These are phyloP conservation scores for Rhodotorula sp. DNA, from an alignment of 1,284 basidiomycete species.

Conservation along the genomic window DNA sequence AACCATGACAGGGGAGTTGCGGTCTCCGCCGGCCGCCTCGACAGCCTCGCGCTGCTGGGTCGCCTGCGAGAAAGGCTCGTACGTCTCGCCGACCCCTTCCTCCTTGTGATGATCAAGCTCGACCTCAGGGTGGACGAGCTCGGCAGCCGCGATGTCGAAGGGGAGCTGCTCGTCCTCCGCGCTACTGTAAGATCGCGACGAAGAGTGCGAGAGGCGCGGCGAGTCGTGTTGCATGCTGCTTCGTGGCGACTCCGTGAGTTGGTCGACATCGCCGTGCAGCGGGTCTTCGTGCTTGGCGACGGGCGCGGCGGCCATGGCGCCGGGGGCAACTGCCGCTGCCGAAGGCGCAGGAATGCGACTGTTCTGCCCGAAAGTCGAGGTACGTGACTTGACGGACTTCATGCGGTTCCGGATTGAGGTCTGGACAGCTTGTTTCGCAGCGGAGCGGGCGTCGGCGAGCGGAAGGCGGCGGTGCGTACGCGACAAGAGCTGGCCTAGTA, in stretches of 20 bases:
- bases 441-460: slow-evolving; percentile 23
- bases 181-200: not conserved
- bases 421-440: slow-evolving; percentile 20
- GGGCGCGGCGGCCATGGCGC: not conserved
- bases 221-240: too few species aligned
- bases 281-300: not conserved
- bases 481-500: slow-evolving; percentile 24
- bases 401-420: slow-evolving; percentile 14
- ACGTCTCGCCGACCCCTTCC: not conserved
- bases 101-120: not conserved
- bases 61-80: not conserved
- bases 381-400: slow-evolving; percentile 9
- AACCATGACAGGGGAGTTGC: not conserved
- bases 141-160: slow-evolving; percentile 10
- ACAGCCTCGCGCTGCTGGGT: not conserved
- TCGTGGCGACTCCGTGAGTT: not conserved
- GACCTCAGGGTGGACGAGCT: slow-evolving; percentile 9
- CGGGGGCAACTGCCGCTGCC: not conserved
- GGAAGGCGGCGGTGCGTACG: slow-evolving; percentile 29
- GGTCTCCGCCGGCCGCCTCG: not conserved
- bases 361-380: not conserved
- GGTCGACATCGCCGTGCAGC: not conserved
- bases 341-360: not conserved
- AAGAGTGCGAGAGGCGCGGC: not conserved
- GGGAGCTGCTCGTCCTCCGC: not conserved